phyloP scores from a whole-genome alignment of 129 eudicot species.

The Sambucus nigra region DNA sequence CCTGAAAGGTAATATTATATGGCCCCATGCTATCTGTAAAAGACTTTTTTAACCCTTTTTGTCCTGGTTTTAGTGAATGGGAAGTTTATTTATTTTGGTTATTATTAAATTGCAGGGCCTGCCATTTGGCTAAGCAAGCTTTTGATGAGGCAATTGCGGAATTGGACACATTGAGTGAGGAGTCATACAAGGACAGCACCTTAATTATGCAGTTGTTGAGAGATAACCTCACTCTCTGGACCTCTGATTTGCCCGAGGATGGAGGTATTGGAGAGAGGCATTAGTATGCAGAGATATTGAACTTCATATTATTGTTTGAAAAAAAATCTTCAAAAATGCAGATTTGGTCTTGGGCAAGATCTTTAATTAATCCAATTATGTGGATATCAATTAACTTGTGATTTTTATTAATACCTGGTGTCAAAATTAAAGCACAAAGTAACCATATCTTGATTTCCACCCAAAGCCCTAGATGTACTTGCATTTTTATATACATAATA shows the following conservation, averaged over 20 bases:
- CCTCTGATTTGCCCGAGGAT: slow-evolving; percentile 95
- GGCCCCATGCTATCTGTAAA: neutral
- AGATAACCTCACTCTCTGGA: slow-evolving; percentile 98
- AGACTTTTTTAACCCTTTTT: neutral
- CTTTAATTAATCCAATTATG: too few species aligned
- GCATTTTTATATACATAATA: neutral
- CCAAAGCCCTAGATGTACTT: neutral
- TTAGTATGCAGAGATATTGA: too few species aligned
- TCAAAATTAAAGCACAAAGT: neutral
- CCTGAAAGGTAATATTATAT: slow-evolving; percentile 66
- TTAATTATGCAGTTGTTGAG: slow-evolving; percentile 94
- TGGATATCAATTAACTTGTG: too few species aligned
- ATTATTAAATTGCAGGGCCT: slow-evolving; percentile 46
- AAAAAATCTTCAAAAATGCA: too few species aligned
- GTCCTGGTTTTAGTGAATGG: neutral
- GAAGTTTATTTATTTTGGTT: neutral
- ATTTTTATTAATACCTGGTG: too few species aligned
- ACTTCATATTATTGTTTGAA: too few species aligned
- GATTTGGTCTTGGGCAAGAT: too few species aligned
- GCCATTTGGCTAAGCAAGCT: slow-evolving; percentile 98
- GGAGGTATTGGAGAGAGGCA: slow-evolving; percentile 37
- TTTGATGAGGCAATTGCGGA: slow-evolving; percentile 98
- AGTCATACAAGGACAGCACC: slow-evolving; percentile 96
- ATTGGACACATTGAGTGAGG: slow-evolving; percentile 91
- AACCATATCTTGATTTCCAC: neutral